Percentiles rank a stretch among this genome's conserved stretches.
These are phyloP conservation scores for Talaromyces marneffei DNA, from an alignment of 2,329 filamentous ascomycete genomes.

Conservation along the genomic window DNA sequence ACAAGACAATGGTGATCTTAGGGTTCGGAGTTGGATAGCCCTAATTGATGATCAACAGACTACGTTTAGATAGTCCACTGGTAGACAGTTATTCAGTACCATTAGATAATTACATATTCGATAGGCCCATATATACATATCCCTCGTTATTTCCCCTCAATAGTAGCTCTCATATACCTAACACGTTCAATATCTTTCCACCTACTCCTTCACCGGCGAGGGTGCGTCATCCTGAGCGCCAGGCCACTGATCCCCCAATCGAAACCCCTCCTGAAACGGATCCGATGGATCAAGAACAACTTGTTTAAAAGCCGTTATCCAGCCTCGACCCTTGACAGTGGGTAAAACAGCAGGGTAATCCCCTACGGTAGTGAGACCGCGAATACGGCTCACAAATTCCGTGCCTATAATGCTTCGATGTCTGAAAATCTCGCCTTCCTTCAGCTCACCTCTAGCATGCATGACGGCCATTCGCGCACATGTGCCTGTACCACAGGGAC, in stretches of 20 bases:
- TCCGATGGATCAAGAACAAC: conserved; percentile 41
- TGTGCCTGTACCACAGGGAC: conserved; percentile 45
- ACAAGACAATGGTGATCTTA: not conserved
- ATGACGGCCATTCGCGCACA: conserved; percentile 42
- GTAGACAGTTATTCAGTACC: not conserved
- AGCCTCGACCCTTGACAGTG: conserved; percentile 40
- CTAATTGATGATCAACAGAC: not conserved
- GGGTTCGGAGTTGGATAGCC: not conserved
- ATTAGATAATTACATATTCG: not conserved
- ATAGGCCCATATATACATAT: not conserved
- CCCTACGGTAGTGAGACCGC: conserved; percentile 35
- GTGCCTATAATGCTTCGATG: conserved; percentile 42
- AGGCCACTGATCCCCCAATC: conserved; percentile 27
- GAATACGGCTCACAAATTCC: conserved; percentile 38
- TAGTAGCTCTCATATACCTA: not conserved
- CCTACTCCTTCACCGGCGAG: not conserved
- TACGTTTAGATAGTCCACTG: not conserved
- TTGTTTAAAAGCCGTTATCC: conserved; percentile 44
- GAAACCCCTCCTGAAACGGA: conserved; percentile 41
- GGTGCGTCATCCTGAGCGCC: not conserved
- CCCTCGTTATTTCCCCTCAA: not conserved
- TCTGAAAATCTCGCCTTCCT: conserved; percentile 33
- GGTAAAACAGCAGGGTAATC: conserved; percentile 37
- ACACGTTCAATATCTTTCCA: not conserved
- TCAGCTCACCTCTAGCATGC: conserved; percentile 37